Evolutionary conservation across 2,329 filamentous ascomycete species (phyloP).

Genomic region (Neonectria magnoliae): DNA sequence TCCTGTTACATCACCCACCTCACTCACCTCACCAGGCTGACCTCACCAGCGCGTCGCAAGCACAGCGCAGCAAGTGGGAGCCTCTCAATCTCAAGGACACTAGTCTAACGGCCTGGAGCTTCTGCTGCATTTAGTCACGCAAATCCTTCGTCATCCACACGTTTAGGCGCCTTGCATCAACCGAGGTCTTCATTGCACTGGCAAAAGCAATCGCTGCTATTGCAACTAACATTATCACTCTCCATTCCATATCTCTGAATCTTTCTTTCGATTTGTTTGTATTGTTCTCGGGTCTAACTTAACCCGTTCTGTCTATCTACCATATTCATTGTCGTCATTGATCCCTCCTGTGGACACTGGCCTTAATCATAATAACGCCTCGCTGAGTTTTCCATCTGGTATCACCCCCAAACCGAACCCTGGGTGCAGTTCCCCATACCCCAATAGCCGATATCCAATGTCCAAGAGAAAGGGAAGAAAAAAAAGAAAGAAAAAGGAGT

Average conservation of each 20-base stretch:
- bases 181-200: not conserved
- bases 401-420: constrained; percentile 12
- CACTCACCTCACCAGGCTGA: not conserved
- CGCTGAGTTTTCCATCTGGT: constrained; percentile 20
- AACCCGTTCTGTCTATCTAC: constrained; percentile 9
- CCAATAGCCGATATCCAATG: not conserved
- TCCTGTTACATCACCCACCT: not conserved
- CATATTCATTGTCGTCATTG: constrained; percentile 18
- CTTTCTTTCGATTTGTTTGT: not conserved
- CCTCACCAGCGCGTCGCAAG: not conserved
- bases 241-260: not conserved
- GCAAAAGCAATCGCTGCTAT: too few relatives aligned
- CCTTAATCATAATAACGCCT: constrained; percentile 24
- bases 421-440: constrained; percentile 3
- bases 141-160: not conserved
- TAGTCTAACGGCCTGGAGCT: not conserved
- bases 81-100: not conserved
- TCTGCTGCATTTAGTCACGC: not conserved
- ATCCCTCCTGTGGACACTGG: constrained; percentile 6
- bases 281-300: constrained; percentile 8
- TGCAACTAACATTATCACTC: not conserved
- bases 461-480: not conserved
- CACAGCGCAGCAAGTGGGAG: not conserved
- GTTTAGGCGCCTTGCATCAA: not conserved
- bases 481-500: not conserved